phyloP scores from a whole-genome alignment of 2,329 filamentous ascomycete genomes.

The Aspergillus tanneri region DNA sequence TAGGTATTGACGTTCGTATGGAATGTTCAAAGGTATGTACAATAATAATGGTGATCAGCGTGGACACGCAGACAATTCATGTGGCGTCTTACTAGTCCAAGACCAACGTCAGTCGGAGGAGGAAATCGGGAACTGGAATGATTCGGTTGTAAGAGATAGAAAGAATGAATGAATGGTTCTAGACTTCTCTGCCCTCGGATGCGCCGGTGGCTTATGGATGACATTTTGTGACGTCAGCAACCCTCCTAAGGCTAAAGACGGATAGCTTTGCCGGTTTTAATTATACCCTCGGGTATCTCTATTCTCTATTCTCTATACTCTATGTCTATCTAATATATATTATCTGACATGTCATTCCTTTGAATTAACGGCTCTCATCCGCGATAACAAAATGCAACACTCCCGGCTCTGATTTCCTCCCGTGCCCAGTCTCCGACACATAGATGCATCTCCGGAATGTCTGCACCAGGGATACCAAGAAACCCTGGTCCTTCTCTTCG shows the following conservation, averaged over 20 bases:
- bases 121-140: too few relatives aligned
- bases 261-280: too few relatives aligned
- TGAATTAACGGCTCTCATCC: constrained; percentile 14
- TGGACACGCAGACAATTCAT: too few relatives aligned
- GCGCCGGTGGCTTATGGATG: not conserved
- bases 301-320: not conserved
- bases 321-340: not conserved
- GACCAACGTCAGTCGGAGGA: too few relatives aligned
- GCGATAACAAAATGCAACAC: constrained; percentile 22
- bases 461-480: constrained; percentile 49
- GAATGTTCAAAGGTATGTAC: too few relatives aligned
- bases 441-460: constrained; percentile 52
- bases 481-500: constrained; percentile 38
- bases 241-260: too few relatives aligned
- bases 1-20: too few relatives aligned
- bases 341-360: not conserved
- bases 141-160: too few relatives aligned
- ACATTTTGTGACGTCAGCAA: not conserved
- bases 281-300: not conserved
- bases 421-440: constrained; percentile 37
- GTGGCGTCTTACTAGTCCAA: too few relatives aligned
- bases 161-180: too few relatives aligned
- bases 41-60: too few relatives aligned
- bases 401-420: constrained; percentile 9
- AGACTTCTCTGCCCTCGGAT: too few relatives aligned